Evolutionary conservation across 2,329 filamentous ascomycete genomes (phyloP).

Genomic region (Aspergillus ustus): DNA sequence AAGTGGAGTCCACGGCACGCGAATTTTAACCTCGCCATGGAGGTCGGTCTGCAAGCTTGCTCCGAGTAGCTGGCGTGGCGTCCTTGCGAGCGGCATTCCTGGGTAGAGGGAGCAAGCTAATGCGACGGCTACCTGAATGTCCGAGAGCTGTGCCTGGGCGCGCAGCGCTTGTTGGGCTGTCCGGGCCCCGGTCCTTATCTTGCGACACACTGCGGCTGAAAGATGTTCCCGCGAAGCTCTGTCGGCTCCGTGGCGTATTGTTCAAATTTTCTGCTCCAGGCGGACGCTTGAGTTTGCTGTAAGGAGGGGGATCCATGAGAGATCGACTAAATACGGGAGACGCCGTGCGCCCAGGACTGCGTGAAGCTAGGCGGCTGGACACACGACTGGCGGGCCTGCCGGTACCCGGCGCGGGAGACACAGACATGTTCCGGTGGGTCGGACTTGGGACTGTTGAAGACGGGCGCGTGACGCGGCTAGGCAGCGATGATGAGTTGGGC

Average conservation of each 20-base stretch:
- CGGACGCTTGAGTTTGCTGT: constrained; percentile 44
- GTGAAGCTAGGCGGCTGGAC: constrained; percentile 38
- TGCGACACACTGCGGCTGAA: constrained; percentile 37
- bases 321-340: constrained; percentile 34
- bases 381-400: constrained; percentile 40
- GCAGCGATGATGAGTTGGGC: constrained; percentile 39
- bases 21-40: constrained; percentile 38
- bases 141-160: constrained; percentile 47
- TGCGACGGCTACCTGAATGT: constrained; percentile 42
- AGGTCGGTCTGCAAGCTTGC: constrained; percentile 38
- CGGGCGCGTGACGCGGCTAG: constrained; percentile 38
- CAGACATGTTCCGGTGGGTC: constrained; percentile 47
- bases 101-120: constrained; percentile 47
- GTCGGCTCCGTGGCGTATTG: constrained; percentile 42
- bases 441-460: constrained; percentile 46
- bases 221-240: constrained; percentile 43
- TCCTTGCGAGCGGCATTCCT: constrained; percentile 37
- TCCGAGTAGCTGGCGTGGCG: constrained; percentile 28
- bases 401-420: constrained; percentile 42
- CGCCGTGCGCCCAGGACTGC: constrained; percentile 34
- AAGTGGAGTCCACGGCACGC: constrained; percentile 23
- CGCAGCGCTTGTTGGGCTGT: constrained; percentile 34
- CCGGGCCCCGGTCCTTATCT: constrained; percentile 23
- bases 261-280: constrained; percentile 26
- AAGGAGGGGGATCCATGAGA: constrained; percentile 47